Conservation (phyloP, 2,329 filamentous ascomycete species). For the Hysterium pulicare region DNA sequence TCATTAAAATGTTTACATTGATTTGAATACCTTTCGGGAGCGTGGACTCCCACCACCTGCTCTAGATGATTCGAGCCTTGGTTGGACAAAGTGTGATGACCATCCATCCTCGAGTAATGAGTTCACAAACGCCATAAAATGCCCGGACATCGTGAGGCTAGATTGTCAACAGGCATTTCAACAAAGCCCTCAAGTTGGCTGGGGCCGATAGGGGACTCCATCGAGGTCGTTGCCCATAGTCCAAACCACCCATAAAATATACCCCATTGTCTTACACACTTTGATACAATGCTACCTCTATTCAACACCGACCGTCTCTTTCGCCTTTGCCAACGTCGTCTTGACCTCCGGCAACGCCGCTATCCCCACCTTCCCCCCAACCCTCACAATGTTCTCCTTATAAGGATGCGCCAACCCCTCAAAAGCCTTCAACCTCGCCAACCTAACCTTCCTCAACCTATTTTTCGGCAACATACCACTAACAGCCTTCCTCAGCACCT, state of each 20-base stretch:
- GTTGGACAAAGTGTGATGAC: too few relatives aligned
- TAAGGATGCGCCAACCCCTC: slow-evolving; percentile 92
- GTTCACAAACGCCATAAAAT: not conserved
- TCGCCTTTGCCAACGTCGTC: slow-evolving; percentile 29
- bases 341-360: slow-evolving; percentile 36
- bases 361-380: slow-evolving; percentile 43
- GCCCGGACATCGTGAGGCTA: too few relatives aligned
- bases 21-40: too few relatives aligned
- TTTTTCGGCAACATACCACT: slow-evolving; percentile 99
- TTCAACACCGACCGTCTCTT: slow-evolving; percentile 10
- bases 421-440: slow-evolving; percentile 90
- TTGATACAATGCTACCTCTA: slow-evolving; percentile 3
- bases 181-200: too few relatives aligned
- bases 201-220: too few relatives aligned
- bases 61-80: not conserved
- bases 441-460: slow-evolving; percentile 77
- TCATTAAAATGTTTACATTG: not conserved
- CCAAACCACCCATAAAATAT: too few relatives aligned
- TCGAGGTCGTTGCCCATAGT: too few relatives aligned
- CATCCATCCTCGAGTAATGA: too few relatives aligned
- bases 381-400: slow-evolving; percentile 77
- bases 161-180: too few relatives aligned
- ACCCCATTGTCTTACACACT: not conserved
- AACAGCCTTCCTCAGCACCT: slow-evolving; percentile 87
- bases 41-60: not conserved